Base-by-base conservation (phyloP, 2,329 filamentous ascomycete species). In the Phaeophleospora eucalypticola region DNA sequence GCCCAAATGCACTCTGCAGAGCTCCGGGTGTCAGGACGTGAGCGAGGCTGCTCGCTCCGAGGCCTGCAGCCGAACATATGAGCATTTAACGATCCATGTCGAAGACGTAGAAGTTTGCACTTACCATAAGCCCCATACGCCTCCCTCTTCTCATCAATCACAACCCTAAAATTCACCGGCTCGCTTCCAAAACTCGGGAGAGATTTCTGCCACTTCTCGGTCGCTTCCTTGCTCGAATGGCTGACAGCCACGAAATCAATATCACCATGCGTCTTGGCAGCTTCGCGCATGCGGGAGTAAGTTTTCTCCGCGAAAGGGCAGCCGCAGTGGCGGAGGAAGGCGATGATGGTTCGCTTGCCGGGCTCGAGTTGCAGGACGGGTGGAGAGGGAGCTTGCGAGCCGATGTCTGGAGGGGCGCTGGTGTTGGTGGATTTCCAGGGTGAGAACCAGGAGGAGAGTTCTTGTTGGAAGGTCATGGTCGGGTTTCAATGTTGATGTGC, bases 291-390 rank as follows among this genome's bases (percentile, higher is more conserved):
- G 24, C 62, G 58, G 45, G 72, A 71, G 65, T 84, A 64, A 7
- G 64, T 65, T 41, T 65, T 65, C 46, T 67, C 64, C 3, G 64
- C 75, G 85, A 84, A 87, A 9, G 84, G 84, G 68, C 84, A 87
- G 27, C 84, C 85, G 62, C 84, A 88, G 63, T 88, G 84, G 27
- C 85, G 74, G 4, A 89, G 72, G 59, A 89, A 89, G 14, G 80
- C 75, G 16, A 89, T 67, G 1, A 89, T 62, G 0, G 77, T 79
- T 0, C 81, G 80, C 57, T 78, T 80, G 18, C 64, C 65, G 35
- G 71, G 65, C 1, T 78, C 75, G n/a, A 85, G 65, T 6, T 62
- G 60, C 4, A 87, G 68, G 49, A 74, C 71, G 19, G 71, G 54
- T 20, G 78, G 73, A 4, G 70, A 71, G 1, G 83, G 83, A 1